These are phyloP conservation scores for Straminergon stramineum DNA, from an alignment of 225 moss, liverwort and hornwort genomes.

Conservation along the genomic window DNA sequence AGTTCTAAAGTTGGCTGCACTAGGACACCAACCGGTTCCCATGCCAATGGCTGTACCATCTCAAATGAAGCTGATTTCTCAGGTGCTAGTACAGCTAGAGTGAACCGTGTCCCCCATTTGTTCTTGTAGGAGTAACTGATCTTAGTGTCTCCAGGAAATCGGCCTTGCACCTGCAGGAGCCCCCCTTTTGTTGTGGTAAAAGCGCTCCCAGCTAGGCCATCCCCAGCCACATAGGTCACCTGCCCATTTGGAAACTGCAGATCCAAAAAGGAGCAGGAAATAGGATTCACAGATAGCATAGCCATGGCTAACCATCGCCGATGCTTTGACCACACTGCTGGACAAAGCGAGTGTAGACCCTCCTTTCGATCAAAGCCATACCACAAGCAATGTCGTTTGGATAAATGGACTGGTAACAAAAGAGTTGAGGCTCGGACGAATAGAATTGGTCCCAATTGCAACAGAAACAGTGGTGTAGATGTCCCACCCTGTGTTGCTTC, in stretches of 20 bases:
- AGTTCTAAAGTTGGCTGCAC: conserved; percentile 61
- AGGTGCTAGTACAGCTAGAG: conserved; percentile 40
- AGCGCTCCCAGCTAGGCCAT: conserved; percentile 58
- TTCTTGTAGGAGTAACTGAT: conserved; percentile 54
- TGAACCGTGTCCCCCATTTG: conserved; percentile 55
- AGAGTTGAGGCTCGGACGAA: conserved; percentile 74
- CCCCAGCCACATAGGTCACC: conserved; percentile 63
- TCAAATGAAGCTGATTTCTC: conserved; percentile 49
- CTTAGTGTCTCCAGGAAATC: conserved; percentile 50
- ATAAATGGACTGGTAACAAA: conserved; percentile 55
- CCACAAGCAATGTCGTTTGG: conserved; percentile 64
- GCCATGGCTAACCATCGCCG: conserved; percentile 77
- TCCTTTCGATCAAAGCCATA: conserved; percentile 81
- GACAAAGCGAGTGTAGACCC: conserved; percentile 63
- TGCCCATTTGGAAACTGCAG: conserved; percentile 77
- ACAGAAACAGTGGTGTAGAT: conserved; percentile 46
- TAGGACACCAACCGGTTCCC: conserved; percentile 51
- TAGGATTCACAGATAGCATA: conserved; percentile 63
- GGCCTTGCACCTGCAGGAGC: conserved; percentile 55
- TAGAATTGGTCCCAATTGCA: conserved; percentile 63
- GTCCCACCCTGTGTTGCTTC: conserved; percentile 68
- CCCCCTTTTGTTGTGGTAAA: conserved; percentile 51
- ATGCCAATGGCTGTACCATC: conserved; percentile 50
- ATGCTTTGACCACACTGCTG: conserved; percentile 76
- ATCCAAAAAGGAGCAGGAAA: conserved; percentile 65